Base-by-base conservation (phyloP, 1,139 yeast species). In the Hansenula lynferdii region DNA sequence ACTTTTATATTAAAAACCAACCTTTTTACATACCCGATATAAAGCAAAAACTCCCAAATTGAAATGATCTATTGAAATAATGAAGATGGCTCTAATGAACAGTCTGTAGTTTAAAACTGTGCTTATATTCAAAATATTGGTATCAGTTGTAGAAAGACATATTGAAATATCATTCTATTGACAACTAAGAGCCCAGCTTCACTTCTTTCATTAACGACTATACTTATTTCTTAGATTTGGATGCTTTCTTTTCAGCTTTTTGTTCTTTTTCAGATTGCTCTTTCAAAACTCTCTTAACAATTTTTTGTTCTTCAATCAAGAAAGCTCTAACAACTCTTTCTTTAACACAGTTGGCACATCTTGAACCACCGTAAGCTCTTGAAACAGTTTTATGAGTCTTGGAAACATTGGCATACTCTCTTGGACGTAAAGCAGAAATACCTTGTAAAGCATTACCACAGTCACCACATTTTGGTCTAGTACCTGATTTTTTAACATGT, bases 341-440 rank as follows among this genome's bases (percentile, higher is more conserved):
- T 82, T 87, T 89, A 67, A 90, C 97, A 78, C 96, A 86, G 86
- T 82, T 84, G 65, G 95, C 95, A 77, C 96, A 89, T 80, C 94
- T 81, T 64, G 95, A 82, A 71, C 98, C 98, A 78, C 98, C 98
- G 89, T 92, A 92, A 64, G 96, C 90, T 82, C 98, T 92, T 70
- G 90, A 90, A 60, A 92, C 98, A 58, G 96, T 85, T 83, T 92
- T 90, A 80, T 85, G 86, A 66, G 96, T 86, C 79, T 84, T 89
- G 59, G 97, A 87, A 62, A 90, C 80, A 62, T 77, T 75, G 60
- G 97, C 97, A 79, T 85, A 89, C 75, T 86, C 79, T 77, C 97
- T 85, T 78, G 98, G 97, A 82, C 98, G 87, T 67, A 90, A 78
- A 61, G 96, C 76, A 57, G 95, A 81, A 68, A 82, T 67, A 80